Evolutionary conservation across 106 monocot genomes (phyloP).

Genomic region (Apostasia shenzhenica): DNA sequence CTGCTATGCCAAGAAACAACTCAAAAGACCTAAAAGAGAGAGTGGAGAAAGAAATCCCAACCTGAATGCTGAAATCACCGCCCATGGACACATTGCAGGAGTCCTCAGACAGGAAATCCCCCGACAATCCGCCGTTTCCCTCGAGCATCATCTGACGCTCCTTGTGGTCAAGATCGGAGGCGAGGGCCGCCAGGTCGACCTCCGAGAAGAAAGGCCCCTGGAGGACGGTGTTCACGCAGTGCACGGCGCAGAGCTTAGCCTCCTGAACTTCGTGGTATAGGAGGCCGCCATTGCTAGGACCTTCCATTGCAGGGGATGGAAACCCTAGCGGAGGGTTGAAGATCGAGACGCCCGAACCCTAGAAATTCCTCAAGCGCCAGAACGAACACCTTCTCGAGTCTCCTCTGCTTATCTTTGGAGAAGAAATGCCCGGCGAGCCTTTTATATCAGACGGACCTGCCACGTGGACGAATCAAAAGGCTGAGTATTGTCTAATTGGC

Average conservation of each 20-base stretch:
- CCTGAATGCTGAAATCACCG: conserved; percentile 98
- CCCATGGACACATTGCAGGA: conserved; percentile 88
- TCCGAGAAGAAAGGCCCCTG: conserved; percentile 96
- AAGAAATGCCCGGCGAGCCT: too few species aligned
- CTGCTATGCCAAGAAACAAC: not conserved
- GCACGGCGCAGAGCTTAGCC: conserved; percentile 89
- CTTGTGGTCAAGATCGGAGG: conserved; percentile 72
- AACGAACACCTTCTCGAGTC: too few species aligned
- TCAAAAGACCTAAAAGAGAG: not conserved
- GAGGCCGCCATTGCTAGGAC: conserved; percentile 72
- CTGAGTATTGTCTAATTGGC: too few species aligned
- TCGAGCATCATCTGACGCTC: conserved; percentile 63
- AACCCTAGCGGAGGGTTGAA: not conserved
- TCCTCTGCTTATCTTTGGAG: too few species aligned
- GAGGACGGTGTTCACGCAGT: conserved; percentile 90
- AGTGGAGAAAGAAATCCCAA: not conserved
- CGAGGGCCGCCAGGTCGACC: conserved; percentile 77
- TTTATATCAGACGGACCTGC: too few species aligned
- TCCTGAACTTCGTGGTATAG: conserved; percentile 98
- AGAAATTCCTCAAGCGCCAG: too few species aligned
- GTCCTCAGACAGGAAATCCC: conserved; percentile 58
- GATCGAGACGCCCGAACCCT: too few species aligned
- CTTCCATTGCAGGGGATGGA: conserved; percentile 11
- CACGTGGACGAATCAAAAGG: too few species aligned
- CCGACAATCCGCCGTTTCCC: conserved; percentile 8